Conservation (phyloP, 2,329 filamentous ascomycete species). For the Colletotrichum graminicola region DNA sequence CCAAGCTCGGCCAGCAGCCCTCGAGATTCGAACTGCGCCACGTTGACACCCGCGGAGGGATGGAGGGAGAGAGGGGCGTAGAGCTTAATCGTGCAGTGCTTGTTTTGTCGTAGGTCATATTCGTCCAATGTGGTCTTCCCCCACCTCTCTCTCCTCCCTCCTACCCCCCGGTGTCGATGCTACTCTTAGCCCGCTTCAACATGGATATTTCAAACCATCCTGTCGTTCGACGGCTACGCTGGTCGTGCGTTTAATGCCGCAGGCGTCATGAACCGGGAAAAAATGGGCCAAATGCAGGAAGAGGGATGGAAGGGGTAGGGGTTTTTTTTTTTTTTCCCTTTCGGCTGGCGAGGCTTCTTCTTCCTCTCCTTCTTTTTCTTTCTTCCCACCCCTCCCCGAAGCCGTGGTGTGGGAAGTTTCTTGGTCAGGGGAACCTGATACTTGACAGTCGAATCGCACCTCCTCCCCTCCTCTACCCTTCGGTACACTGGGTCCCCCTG, state of each 20-base stretch:
- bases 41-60: conserved; percentile 9
- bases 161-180: conserved; percentile 11
- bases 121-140: conserved; percentile 26
- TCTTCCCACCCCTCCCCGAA: neutral
- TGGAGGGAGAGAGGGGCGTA: neutral
- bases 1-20: neutral
- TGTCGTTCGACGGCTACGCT: conserved; percentile 41
- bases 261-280: conserved; percentile 29
- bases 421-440: conserved; percentile 25
- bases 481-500: neutral
- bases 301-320: neutral
- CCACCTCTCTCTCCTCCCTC: neutral
- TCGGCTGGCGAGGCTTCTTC: conserved; percentile 7
- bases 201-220: conserved; percentile 37
- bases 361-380: neutral
- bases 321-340: neutral
- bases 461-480: neutral
- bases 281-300: conserved; percentile 4
- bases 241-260: conserved; percentile 41
- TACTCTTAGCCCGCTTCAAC: conserved; percentile 36
- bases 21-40: neutral
- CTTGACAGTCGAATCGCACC: conserved; percentile 10
- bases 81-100: conserved; percentile 25
- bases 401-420: conserved; percentile 29
- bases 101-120: conserved; percentile 35